Evolutionary conservation across 805 yeast species (phyloP).

Genomic region (Lipomyces lipofer): DNA sequence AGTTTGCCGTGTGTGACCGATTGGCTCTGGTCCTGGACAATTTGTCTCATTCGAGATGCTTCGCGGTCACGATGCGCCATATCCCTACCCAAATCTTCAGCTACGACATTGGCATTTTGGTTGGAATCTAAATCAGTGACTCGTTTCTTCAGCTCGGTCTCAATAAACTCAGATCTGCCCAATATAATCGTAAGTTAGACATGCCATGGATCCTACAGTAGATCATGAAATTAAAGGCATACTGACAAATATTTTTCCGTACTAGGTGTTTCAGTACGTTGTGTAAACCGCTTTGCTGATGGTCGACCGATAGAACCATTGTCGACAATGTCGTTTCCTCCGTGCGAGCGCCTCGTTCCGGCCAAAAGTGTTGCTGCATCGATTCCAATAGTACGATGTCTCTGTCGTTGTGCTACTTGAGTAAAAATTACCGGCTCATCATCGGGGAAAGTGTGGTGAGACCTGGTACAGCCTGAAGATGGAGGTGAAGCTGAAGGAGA

Average conservation of each 20-base stretch:
- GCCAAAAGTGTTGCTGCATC: not conserved
- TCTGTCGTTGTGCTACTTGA: not conserved
- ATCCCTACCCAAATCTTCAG: not conserved
- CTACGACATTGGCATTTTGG: not conserved
- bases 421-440: not conserved
- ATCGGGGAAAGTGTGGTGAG: not conserved
- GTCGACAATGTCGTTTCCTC: not conserved
- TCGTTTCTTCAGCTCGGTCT: slow-evolving; percentile 3
- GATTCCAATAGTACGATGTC: not conserved
- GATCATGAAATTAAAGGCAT: not conserved
- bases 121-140: not conserved
- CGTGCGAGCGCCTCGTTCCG: not conserved
- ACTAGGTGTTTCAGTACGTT: not conserved
- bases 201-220: too few relatives aligned
- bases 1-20: slow-evolving; percentile 10
- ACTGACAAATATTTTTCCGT: not conserved
- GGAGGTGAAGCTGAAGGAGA: not conserved
- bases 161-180: not conserved
- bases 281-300: not conserved
- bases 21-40: not conserved
- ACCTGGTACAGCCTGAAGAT: too few relatives aligned
- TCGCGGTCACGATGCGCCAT: not conserved
- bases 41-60: not conserved
- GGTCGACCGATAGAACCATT: not conserved
- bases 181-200: not conserved